phyloP scores from a whole-genome alignment of 2,329 filamentous ascomycete genomes.

The Trichoderma sp. region DNA sequence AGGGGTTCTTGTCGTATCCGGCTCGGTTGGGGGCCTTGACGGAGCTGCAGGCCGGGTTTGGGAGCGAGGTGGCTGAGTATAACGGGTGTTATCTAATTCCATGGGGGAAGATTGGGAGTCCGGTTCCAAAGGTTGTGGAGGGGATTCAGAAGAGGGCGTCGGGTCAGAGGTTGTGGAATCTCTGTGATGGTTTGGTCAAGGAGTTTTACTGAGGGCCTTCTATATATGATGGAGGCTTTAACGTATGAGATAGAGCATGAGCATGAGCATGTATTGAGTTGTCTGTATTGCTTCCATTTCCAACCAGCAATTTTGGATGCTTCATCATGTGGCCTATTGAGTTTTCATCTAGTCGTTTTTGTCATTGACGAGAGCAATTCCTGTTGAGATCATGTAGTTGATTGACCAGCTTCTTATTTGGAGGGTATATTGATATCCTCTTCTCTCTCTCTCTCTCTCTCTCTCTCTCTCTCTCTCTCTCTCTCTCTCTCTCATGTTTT shows the following conservation, averaged over 20 bases:
- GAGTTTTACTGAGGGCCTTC: background rate
- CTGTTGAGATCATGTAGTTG: too few relatives aligned
- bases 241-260: background rate
- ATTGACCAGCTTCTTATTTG: too few relatives aligned
- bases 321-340: too few relatives aligned
- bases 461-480: too few relatives aligned
- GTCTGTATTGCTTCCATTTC: too few relatives aligned
- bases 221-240: background rate
- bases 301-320: too few relatives aligned
- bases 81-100: background rate
- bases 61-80: background rate
- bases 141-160: background rate
- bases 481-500: too few relatives aligned
- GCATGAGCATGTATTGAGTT: background rate
- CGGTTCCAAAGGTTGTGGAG: background rate
- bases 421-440: too few relatives aligned
- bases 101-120: background rate
- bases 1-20: background rate
- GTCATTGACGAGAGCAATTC: too few relatives aligned
- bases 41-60: conserved; percentile 42
- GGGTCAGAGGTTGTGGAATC: conserved; percentile 5
- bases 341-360: too few relatives aligned
- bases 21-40: conserved; percentile 37
- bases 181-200: background rate
- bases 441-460: too few relatives aligned